phyloP scores from a whole-genome alignment of 768 basidiomycete species.

The Fistulinella prunicolor region DNA sequence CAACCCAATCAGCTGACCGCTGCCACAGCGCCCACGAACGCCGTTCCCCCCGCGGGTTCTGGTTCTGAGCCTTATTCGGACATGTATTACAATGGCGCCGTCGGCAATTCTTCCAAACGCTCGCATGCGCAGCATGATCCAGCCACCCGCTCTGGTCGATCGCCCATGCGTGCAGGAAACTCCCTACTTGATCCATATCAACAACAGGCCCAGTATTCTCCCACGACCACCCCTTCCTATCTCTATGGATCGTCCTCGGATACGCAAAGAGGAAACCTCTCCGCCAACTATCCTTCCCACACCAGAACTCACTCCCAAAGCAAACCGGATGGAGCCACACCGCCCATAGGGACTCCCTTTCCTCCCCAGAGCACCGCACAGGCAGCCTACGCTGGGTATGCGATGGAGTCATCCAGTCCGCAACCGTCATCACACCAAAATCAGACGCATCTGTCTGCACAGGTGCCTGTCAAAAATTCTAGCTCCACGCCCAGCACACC shows the following conservation, averaged over 20 bases:
- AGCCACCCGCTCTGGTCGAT: conserved; percentile 50
- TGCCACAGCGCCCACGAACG: conserved; percentile 31
- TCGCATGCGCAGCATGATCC: conserved; percentile 54
- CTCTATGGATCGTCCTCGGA: conserved; percentile 38
- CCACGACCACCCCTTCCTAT: conserved; percentile 48
- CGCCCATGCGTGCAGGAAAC: conserved; percentile 58
- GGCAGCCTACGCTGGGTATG: conserved; percentile 47
- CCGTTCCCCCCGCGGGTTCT: conserved; percentile 31
- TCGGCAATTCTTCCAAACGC: conserved; percentile 51
- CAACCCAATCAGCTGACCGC: conserved; percentile 40
- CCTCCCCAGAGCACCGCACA: conserved; percentile 48
- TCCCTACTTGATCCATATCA: conserved; percentile 68
- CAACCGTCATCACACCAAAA: conserved; percentile 49
- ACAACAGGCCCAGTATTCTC: conserved; percentile 62
- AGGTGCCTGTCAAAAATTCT: conserved; percentile 49
- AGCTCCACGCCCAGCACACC: conserved; percentile 71
- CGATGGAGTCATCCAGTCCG: conserved; percentile 66
- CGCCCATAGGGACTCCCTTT: conserved; percentile 50
- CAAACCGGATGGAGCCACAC: conserved; percentile 50
- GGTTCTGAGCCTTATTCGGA: conserved; percentile 51
- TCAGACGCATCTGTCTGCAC: conserved; percentile 51
- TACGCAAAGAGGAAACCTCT: conserved; percentile 39
- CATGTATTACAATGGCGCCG: conserved; percentile 57
- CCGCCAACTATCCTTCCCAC: conserved; percentile 52
- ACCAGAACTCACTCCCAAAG: conserved; percentile 55